Base-by-base conservation (phyloP, 371 early-diverging fungal species). In the Circinella umbellata region DNA sequence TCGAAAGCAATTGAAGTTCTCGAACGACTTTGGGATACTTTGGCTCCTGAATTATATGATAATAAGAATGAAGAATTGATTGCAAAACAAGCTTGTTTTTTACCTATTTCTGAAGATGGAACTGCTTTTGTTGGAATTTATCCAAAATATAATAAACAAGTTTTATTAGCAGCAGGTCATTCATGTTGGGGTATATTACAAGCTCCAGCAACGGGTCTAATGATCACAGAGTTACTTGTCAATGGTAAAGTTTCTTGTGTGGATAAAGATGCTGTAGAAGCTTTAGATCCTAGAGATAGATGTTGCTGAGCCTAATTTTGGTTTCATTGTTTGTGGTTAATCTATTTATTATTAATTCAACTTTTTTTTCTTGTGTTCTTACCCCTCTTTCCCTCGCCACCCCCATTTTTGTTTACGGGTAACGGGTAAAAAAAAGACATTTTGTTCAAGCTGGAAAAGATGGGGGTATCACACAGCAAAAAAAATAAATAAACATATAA, bases 171-270 rank as follows among this genome's bases (percentile, higher is more conserved):
- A 0, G 80, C 91, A 1, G 93, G 92, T 1, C 92, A 92, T 69
- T 81, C 83, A 3, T 88, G 87, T 68, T 92, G 93, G 93, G 93
- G 93, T 37, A 92, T 92, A 37, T 77, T 91, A 46, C 87, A 89
- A 66, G 85, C 88, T 0, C 90, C 93, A 13, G 86, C 85, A 4
- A 91, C 93, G 5, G 93, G 93, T 2, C 71, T 85, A 36, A 86
- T 88, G 42, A 74, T 92, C 5, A 82, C 91, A 8, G 91, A 92
- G 70, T 76, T 91, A 51, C 61, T 92, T 39, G 42, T 89, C 60
- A 75, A 83, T 55, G 87, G 82, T 36, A 53, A 71, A 51, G 76
- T 80, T 53, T 60, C 73, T 8, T 78, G 81, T 48, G 69, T 89
- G 11, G 81, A 82, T 64, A 27, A 37, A 6, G 38, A 48, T 9